Percentiles rank a stretch among this genome's conserved stretches.
Conservation (phyloP, 345 rosid species). For the Lepidium didymum region DNA sequence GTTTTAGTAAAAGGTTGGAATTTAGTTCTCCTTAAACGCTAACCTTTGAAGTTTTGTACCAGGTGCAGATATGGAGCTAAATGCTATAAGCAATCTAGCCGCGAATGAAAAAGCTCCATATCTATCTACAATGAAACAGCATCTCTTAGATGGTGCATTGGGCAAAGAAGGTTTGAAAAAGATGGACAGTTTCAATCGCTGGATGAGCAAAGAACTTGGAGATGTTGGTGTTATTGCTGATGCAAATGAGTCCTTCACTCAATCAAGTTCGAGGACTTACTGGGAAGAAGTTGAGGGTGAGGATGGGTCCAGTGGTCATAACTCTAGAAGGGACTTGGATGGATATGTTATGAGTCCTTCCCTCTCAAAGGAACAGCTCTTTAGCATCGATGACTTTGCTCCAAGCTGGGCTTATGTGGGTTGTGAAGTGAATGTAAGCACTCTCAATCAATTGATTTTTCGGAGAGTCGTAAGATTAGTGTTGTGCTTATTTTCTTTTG, state of each 20-base stretch:
- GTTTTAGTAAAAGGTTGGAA: background rate
- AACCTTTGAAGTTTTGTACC: constrained; percentile 21
- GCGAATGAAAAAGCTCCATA: constrained; percentile 46
- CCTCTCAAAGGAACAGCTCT: constrained; percentile 77
- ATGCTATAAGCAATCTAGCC: constrained; percentile 21
- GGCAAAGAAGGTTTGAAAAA: constrained; percentile 68
- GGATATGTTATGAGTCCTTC: constrained; percentile 59
- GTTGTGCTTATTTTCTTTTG: constrained; percentile 10
- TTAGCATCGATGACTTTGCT: constrained; percentile 71
- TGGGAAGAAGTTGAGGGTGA: constrained; percentile 67
- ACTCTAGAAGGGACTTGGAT: constrained; percentile 45
- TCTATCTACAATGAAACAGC: constrained; percentile 41
- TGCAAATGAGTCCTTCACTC: constrained; percentile 50
- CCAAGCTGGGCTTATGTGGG: constrained; percentile 78
- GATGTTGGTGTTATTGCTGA: constrained; percentile 80
- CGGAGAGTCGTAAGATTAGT: background rate
- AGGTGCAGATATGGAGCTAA: constrained; percentile 35
- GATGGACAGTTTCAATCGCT: constrained; percentile 82
- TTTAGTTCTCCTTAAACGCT: background rate
- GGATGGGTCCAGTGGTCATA: constrained; percentile 42
- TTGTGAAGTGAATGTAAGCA: constrained; percentile 59
- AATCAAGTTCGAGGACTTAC: constrained; percentile 47
- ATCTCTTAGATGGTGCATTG: constrained; percentile 38
- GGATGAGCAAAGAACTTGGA: constrained; percentile 94
- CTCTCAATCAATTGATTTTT: background rate